Percentiles rank a stretch among this genome's conserved stretches.
phyloP scores from a whole-genome alignment of 2,329 filamentous ascomycete species.

The Monosporascus sp. region DNA sequence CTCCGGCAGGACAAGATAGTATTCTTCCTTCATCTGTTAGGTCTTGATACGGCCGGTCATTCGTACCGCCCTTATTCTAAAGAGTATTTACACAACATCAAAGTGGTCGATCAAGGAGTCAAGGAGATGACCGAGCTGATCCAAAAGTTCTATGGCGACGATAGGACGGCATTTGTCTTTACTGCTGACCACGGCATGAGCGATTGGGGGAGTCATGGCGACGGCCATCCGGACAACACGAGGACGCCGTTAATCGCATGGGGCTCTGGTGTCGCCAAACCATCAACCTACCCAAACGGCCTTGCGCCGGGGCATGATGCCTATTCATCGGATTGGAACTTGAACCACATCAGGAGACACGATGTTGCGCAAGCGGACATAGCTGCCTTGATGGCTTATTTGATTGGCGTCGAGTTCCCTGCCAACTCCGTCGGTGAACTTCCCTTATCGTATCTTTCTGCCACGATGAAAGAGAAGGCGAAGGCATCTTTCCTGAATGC shows the following conservation, averaged over 20 bases:
- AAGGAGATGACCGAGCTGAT: constrained; percentile 76
- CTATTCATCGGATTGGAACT: constrained; percentile 82
- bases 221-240: constrained; percentile 96
- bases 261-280: constrained; percentile 85
- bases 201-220: constrained; percentile 97
- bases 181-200: constrained; percentile 99
- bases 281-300: constrained; percentile 49
- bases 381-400: constrained; percentile 90
- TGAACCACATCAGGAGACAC: constrained; percentile 75
- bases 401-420: constrained; percentile 82
- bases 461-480: constrained; percentile 69
- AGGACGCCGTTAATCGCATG: constrained; percentile 87
- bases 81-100: constrained; percentile 91
- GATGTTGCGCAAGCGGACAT: constrained; percentile 94
- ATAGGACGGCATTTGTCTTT: constrained; percentile 89
- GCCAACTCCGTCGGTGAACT: constrained; percentile 95
- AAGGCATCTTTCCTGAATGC: constrained; percentile 81
- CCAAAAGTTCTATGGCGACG: constrained; percentile 78
- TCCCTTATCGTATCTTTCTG: constrained; percentile 75
- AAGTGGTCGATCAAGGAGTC: constrained; percentile 88
- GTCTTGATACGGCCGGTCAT: constrained; percentile 87
- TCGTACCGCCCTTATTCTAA: constrained; percentile 83
- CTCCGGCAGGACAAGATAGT: constrained; percentile 81
- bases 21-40: constrained; percentile 91
- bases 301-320: constrained; percentile 81